phyloP scores from a whole-genome alignment of 331 rosid species.

The Malus hybrid region DNA sequence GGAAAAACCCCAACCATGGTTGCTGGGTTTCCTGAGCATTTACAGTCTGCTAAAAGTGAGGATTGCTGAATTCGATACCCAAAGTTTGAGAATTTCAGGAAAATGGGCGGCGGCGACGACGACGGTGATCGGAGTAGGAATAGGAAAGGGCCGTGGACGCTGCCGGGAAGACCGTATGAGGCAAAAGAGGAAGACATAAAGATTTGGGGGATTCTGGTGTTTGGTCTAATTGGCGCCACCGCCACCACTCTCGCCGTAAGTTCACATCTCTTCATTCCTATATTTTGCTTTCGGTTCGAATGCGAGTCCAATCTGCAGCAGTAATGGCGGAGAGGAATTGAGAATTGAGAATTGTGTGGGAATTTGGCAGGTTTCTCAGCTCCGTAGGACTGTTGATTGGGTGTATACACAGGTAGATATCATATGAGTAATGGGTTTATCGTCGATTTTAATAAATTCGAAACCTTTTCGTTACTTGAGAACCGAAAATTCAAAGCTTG shows the following conservation, averaged over 20 bases:
- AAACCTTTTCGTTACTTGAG: not conserved
- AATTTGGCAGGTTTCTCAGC: conserved; percentile 68
- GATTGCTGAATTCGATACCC: conserved; percentile 9
- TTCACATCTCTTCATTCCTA: not conserved
- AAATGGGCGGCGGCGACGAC: conserved; percentile 36
- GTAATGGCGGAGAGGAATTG: not conserved
- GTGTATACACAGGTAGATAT: conserved; percentile 54
- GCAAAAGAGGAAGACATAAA: conserved; percentile 37
- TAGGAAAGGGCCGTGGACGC: conserved; percentile 29
- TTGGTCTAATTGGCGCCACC: conserved; percentile 84
- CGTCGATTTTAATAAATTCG: not conserved
- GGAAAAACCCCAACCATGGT: conserved; percentile 22
- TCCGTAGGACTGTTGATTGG: conserved; percentile 83
- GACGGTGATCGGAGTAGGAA: conserved; percentile 28
- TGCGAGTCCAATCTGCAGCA: not conserved
- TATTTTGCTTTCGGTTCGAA: not conserved
- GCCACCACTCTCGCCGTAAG: conserved; percentile 75
- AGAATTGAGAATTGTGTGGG: conserved; percentile 1
- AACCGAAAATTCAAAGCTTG: not conserved
- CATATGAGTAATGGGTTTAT: not conserved
- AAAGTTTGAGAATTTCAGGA: not conserved
- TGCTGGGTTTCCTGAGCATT: conserved; percentile 18
- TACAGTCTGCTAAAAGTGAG: not conserved
- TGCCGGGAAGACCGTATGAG: conserved; percentile 21
- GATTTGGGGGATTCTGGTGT: conserved; percentile 71